Evolutionary conservation across 2,329 filamentous ascomycete genomes (phyloP).

Genomic region (Microcyclospora pomicola): DNA sequence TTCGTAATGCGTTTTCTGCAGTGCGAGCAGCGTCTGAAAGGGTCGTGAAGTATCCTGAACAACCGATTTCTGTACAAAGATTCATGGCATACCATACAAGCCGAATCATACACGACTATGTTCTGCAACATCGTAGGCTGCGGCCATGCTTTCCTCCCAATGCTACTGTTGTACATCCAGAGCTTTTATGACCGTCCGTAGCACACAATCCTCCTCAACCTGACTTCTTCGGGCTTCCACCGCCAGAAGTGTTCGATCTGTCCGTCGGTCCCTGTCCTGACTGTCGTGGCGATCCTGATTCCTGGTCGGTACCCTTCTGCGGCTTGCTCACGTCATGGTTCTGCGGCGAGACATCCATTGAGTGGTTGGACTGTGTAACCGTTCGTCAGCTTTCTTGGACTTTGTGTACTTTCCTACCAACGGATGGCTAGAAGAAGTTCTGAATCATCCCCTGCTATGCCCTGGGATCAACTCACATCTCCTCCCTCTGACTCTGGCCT

Average conservation of each 20-base stretch:
- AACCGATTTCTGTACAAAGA: too few relatives aligned
- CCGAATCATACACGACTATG: too few relatives aligned
- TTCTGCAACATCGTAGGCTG: too few relatives aligned
- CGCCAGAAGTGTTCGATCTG: background rate
- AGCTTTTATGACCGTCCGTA: too few relatives aligned
- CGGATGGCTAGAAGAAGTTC: background rate
- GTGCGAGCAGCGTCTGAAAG: too few relatives aligned
- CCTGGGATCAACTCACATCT: slow-evolving; percentile 20
- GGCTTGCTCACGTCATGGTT: slow-evolving; percentile 44
- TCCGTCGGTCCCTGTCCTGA: slow-evolving; percentile 17
- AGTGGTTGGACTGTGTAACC: slow-evolving; percentile 28
- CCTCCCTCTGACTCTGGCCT: slow-evolving; percentile 47
- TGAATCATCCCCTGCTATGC: slow-evolving; percentile 8
- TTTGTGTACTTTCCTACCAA: background rate
- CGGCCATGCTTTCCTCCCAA: too few relatives aligned
- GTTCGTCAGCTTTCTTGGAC: slow-evolving; percentile 1
- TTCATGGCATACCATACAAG: too few relatives aligned
- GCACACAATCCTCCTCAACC: too few relatives aligned
- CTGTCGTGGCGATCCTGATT: slow-evolving; percentile 21
- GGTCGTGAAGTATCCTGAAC: too few relatives aligned
- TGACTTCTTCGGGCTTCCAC: background rate
- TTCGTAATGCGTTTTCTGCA: too few relatives aligned
- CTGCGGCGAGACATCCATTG: slow-evolving; percentile 46
- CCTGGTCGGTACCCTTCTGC: slow-evolving; percentile 30
- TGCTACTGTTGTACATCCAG: too few relatives aligned